Percentiles rank a stretch among this genome's conserved stretches.
phyloP scores from a whole-genome alignment of 2,329 filamentous ascomycete species.

The Epichloe hybrida region DNA sequence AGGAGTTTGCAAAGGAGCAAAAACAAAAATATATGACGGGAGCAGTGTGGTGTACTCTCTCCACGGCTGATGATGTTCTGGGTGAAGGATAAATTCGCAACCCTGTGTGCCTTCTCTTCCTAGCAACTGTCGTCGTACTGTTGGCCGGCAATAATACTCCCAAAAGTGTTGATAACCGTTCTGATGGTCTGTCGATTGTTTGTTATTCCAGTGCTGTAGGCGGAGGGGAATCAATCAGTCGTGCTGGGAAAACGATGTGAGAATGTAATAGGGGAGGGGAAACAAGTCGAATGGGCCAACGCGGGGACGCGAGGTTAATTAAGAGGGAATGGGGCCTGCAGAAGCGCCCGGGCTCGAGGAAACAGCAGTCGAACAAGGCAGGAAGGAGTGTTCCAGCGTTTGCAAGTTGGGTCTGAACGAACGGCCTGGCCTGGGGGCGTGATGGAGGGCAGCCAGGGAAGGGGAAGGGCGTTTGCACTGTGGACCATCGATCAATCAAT shows the following conservation, averaged over 20 bases:
- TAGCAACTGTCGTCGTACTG: not conserved
- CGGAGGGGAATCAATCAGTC: not conserved
- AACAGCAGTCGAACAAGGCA: not conserved
- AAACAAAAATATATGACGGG: no score
- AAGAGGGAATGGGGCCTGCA: not conserved
- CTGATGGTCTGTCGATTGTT: not conserved
- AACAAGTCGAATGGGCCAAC: not conserved
- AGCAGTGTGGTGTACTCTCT: not conserved
- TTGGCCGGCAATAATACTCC: not conserved
- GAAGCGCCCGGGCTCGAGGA: not conserved
- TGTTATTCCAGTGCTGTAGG: not conserved
- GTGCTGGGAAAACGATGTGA: not conserved
- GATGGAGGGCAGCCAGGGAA: not conserved
- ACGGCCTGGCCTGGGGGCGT: not conserved
- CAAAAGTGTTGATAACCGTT: not conserved
- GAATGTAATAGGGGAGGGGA: not conserved
- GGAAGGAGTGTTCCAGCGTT: not conserved
- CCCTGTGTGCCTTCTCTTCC: not conserved
- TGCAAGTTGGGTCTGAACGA: not conserved
- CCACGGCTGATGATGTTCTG: not conserved
- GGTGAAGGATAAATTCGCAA: not conserved
- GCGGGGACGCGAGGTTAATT: conserved; percentile 1
- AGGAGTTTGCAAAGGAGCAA: no score
- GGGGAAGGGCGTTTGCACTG: no score
- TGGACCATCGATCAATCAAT: not conserved